Conservation (phyloP, 169 alveolate genomes). For the Eimeria nieschulzi region DNA sequence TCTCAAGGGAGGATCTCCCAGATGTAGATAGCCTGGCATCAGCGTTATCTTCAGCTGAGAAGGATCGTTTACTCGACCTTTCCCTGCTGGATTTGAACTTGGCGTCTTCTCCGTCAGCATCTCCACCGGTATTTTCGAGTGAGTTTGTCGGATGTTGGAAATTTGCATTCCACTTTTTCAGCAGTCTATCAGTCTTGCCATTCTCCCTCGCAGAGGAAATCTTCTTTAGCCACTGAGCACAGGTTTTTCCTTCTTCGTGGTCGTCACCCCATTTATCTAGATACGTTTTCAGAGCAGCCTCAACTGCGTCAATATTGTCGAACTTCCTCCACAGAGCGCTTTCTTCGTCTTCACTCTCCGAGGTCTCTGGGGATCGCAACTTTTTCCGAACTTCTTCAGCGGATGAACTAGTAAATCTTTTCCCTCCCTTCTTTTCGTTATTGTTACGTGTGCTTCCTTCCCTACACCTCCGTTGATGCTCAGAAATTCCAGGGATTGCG, state of each 20-base stretch:
- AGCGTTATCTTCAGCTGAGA: neutral
- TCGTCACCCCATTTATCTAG: slow-evolving; percentile 64
- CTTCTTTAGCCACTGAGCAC: slow-evolving; percentile 35
- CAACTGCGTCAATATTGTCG: slow-evolving; percentile 54
- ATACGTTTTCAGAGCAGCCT: slow-evolving; percentile 39
- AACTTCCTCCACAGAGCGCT: slow-evolving; percentile 36
- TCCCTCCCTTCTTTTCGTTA: neutral
- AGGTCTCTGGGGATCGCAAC: neutral
- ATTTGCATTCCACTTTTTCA: slow-evolving; percentile 55
- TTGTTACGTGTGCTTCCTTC: slow-evolving; percentile 34
- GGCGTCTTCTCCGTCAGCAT: neutral
- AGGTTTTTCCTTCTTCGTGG: slow-evolving; percentile 60
- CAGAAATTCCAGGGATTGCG: slow-evolving; percentile 48
- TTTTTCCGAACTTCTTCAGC: slow-evolving; percentile 21
- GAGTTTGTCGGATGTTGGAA: slow-evolving; percentile 4
- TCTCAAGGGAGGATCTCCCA: too few species aligned
- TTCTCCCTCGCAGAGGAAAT: slow-evolving; percentile 43
- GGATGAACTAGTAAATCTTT: neutral
- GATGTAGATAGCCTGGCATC: too few species aligned
- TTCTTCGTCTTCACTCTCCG: slow-evolving; percentile 41
- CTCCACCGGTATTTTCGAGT: neutral
- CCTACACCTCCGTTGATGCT: slow-evolving; percentile 66
- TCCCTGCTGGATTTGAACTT: slow-evolving; percentile 3
- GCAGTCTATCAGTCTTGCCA: slow-evolving; percentile 33
- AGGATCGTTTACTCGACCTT: slow-evolving; percentile 24